Evolutionary conservation across 192 early-diverging fungal species (phyloP).

Genomic region (Backusella sp.): DNA sequence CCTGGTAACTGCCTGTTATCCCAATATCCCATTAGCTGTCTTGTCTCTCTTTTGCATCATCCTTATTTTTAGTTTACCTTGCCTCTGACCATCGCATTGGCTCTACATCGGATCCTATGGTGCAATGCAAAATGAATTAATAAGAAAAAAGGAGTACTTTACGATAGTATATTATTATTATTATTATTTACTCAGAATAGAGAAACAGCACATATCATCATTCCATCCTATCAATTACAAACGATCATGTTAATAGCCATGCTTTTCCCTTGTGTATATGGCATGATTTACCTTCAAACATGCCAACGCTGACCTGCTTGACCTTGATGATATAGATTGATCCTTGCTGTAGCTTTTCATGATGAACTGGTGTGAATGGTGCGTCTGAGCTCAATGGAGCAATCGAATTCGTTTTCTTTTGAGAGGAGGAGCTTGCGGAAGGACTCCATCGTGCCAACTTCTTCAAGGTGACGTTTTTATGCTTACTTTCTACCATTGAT

Average conservation of each 20-base stretch:
- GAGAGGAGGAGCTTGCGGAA: background rate
- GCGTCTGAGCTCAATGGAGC: constrained; percentile 10
- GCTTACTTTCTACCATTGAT: constrained; percentile 7
- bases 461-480: constrained; percentile 7
- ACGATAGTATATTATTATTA: background rate
- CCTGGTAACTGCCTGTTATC: constrained; percentile 30
- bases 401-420: background rate
- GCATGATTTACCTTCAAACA: constrained; percentile 29
- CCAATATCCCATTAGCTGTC: background rate
- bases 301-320: constrained; percentile 21
- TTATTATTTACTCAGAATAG: constrained; percentile 30
- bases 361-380: constrained; percentile 22
- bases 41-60: constrained; percentile 12
- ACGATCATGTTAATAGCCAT: background rate
- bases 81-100: constrained; percentile 42
- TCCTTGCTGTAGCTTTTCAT: constrained; percentile 31
- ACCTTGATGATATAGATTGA: constrained; percentile 32
- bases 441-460: constrained; percentile 15
- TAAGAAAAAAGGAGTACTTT: background rate
- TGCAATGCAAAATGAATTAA: background rate
- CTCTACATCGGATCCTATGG: constrained; percentile 24
- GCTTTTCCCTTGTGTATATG: background rate
- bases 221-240: constrained; percentile 33
- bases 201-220: constrained; percentile 43
- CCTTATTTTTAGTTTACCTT: constrained; percentile 16